Evolutionary conservation across 257 asterid species (phyloP), one percentile per base, ranked within the genome.

Genomic region (Rauvolfia tetraphylla): DNA sequence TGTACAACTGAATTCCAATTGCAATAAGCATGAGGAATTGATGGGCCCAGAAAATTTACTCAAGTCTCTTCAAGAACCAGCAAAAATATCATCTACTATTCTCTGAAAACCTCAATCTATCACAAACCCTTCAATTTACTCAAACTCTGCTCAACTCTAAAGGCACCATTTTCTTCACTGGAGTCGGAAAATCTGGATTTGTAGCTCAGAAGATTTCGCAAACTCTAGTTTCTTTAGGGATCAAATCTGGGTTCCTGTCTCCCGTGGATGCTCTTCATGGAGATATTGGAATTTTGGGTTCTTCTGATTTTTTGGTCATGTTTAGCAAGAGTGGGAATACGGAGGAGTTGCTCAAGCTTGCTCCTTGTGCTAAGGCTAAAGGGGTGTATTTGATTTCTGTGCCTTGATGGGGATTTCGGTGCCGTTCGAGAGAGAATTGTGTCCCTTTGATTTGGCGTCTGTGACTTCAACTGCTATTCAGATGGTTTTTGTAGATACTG

Each of bases 251-350:
- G 73, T 92, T 90, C 67, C 73, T 94, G 27, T 89, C 98, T 78
- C 97, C 98, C 27, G 89, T 89, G 53, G 98, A 90, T 83, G 97
- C 98, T 38, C 93, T 94, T 15, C 98, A 94, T 75, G 98, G 98
- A 23, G 98, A 94, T 88, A 92, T 94, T 77, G 98, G 97, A 89
- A 86, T 94, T 89, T 67, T 92, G 79, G 85, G 88, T 34, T 9
- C 85, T 36, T 44, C 71, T 15, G 97, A 94, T 84, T 75, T 94
- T 79, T 51, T 95, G 81, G 97, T 95, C 23, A 41, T 95, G 91
- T 92, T 92, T 84, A 95, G 98, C 75, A 95, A 95, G 85, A 93
- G 98, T 49, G 98, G 98, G 36, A 93, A 91, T 77, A 83, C 97
- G 0, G 98, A 86, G 78, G 90, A 95, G 69, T 73, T 94, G 88